These are phyloP conservation scores for Candida michaelii DNA, from an alignment of 805 yeast genomes.

Conservation along the genomic window DNA sequence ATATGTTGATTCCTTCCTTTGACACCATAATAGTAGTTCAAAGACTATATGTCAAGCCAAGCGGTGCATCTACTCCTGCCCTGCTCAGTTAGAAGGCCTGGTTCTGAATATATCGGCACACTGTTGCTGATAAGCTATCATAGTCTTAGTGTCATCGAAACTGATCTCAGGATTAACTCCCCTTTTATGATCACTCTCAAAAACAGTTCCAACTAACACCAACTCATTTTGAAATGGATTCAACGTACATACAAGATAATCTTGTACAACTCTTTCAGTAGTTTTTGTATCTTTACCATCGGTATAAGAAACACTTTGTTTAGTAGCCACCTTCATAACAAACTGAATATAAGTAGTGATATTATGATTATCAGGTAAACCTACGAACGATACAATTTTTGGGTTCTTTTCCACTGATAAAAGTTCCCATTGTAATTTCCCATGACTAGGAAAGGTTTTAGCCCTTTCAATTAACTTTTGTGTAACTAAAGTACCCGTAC, in stretches of 20 bases:
- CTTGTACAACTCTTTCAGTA: conserved; percentile 30
- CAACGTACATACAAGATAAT: conserved; percentile 39
- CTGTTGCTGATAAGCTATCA: conserved; percentile 30
- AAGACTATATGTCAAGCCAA: too few species aligned
- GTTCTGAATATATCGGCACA: conserved; percentile 43
- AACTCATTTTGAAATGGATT: conserved; percentile 40
- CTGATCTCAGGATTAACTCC: conserved; percentile 37
- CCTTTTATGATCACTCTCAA: conserved; percentile 36
- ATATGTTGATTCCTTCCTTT: too few species aligned
- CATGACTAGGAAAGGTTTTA: conserved; percentile 50
- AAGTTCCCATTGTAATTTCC: conserved; percentile 74
- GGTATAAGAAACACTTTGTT: conserved; percentile 34
- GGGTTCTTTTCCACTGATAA: conserved; percentile 70
- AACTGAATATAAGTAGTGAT: conserved; percentile 39
- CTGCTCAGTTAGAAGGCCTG: too few species aligned
- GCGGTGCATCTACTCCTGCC: too few species aligned
- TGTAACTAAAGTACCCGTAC: conserved; percentile 34
- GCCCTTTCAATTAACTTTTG: conserved; percentile 33
- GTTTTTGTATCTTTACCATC: conserved; percentile 19
- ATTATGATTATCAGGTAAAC: conserved; percentile 51
- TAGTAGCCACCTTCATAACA: conserved; percentile 37
- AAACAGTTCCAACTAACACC: conserved; percentile 41
- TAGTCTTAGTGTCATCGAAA: conserved; percentile 19
- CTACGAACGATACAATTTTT: conserved; percentile 67
- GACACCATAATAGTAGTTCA: too few species aligned